Base-by-base conservation (phyloP, 2,329 filamentous ascomycete genomes). In the Ilyonectria robusta region DNA sequence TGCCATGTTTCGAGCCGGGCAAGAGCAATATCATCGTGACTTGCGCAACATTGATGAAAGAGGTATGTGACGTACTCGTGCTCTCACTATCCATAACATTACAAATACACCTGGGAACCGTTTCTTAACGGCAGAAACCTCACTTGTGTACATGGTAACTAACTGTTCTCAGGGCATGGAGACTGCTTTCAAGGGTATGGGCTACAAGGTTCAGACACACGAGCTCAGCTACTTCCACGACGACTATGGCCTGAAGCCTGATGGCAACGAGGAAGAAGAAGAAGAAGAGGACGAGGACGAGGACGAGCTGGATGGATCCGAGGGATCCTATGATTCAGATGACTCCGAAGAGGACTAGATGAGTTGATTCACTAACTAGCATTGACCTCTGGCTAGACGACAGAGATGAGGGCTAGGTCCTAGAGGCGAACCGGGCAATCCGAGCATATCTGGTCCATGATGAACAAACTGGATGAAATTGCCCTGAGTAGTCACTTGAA, bases 1-100 rank as follows among this genome's bases (percentile, higher is more conserved):
- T 97, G 73, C 92, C 93, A 0, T 86, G 96, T 40, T 98, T 99
- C 79, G 87, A 90, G 70, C 90, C 95, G 0, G 89, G 91, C 21
- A 94, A 88, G 78, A 91, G 94, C 70, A 97, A 98, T 78, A 84
- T 98, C 59, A 90, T 98, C 4, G 87, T 98, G 58, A 97, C 95
- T 8, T 98, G 95, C 78, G 93, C 94, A 21, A 92, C 92, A 17
- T 88, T 94, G 55, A 92, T 98, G 88, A 87, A 91, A 74, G 93
- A 97, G 85, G 94, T 96, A 83, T 83, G 90, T 86, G 15, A 21
- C 33, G 37, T 7, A 40, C 37, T 17, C 5, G 6, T 9, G 29
- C 33, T n/a, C 4, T 21, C 5, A 13, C 59, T 23, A 37, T 55
- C 55, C 26, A 60, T 61, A 37, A 7, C 15, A 21, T 15, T 6